Percentiles rank a stretch among this genome's conserved stretches.
These are phyloP conservation scores for Botrytis elliptica DNA, from an alignment of 2,329 filamentous ascomycete genomes.

Conservation along the genomic window DNA sequence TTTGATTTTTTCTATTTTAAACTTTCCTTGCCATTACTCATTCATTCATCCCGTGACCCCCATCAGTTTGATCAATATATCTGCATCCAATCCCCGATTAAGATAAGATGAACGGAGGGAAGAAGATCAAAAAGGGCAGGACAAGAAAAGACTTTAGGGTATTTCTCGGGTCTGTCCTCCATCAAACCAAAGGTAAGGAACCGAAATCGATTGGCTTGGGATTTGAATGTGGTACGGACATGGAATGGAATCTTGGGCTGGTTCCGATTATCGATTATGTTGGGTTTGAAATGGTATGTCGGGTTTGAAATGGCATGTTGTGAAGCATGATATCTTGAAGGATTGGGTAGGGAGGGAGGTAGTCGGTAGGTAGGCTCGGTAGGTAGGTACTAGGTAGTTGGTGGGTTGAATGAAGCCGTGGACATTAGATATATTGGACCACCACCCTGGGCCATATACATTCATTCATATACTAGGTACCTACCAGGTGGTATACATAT, in stretches of 20 bases:
- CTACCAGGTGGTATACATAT: too few relatives aligned
- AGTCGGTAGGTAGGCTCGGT: too few relatives aligned
- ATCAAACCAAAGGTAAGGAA: neutral
- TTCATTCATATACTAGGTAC: neutral
- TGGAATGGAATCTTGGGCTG: too few relatives aligned
- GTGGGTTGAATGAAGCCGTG: neutral
- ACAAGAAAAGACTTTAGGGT: neutral
- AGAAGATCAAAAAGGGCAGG: neutral
- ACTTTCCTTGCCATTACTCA: neutral
- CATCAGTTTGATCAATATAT: neutral
- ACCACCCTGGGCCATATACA: neutral
- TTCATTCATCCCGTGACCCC: neutral
- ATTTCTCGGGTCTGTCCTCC: neutral
- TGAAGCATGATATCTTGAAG: neutral
- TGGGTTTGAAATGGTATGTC: neutral
- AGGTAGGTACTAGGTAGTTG: neutral
- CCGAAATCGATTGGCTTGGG: constrained; percentile 1
- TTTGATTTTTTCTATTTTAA: neutral
- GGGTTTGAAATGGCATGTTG: neutral
- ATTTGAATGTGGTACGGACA: neutral
- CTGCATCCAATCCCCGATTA: neutral
- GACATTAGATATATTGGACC: neutral
- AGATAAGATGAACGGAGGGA: neutral
- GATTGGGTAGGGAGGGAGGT: too few relatives aligned
- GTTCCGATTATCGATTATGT: constrained; percentile 4